Conservation (phyloP, 768 basidiomycete species). For the Cystoderma amianthinum region DNA sequence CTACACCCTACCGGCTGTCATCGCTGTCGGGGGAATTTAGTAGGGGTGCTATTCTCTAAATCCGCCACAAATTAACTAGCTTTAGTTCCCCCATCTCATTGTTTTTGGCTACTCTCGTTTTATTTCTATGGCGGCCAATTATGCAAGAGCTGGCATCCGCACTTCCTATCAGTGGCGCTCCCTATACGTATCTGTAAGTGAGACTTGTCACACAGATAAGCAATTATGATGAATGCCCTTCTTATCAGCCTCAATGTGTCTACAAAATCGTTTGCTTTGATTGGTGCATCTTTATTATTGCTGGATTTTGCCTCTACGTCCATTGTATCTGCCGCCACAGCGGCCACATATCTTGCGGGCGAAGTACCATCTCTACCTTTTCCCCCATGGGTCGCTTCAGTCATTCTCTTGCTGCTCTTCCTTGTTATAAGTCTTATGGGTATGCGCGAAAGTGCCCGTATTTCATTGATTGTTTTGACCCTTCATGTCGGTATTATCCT, state of each 20-base stretch:
- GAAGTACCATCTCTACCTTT: slow-evolving; percentile 51
- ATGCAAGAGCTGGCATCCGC: slow-evolving; percentile 70
- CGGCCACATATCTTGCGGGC: slow-evolving; percentile 57
- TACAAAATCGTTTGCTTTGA: slow-evolving; percentile 51
- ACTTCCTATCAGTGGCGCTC: slow-evolving; percentile 62
- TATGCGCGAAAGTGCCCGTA: slow-evolving; percentile 52
- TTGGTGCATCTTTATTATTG: slow-evolving; percentile 62
- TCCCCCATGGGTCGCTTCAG: slow-evolving; percentile 41
- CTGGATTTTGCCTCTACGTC: slow-evolving; percentile 67
- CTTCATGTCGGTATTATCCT: slow-evolving; percentile 43
- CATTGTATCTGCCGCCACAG: slow-evolving; percentile 70
- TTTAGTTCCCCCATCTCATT: slow-evolving; percentile 64
- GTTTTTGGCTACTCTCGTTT: slow-evolving; percentile 49
- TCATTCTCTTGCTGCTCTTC: slow-evolving; percentile 49
- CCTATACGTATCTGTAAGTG: slow-evolving; percentile 61
- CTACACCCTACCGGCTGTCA: slow-evolving; percentile 62
- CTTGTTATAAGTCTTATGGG: slow-evolving; percentile 49
- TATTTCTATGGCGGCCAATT: slow-evolving; percentile 70
- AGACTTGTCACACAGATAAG: neutral
- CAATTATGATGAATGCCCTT: neutral
- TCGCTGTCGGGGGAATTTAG: slow-evolving; percentile 58
- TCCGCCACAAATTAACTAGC: too few relatives aligned
- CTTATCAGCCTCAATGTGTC: slow-evolving; percentile 51
- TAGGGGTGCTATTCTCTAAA: too few relatives aligned
- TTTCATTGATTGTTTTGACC: slow-evolving; percentile 49